Conservation (phyloP, 78 protist species). For the Dictyostelium discoideum region dicty_2.7 NC_007090.3:2032001-2032500, state of each 20-base stretch:
- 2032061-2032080: too few relatives aligned
- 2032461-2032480: background rate
- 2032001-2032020: slow-evolving; percentile 47
- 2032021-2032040: slow-evolving; percentile 39
- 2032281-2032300: background rate
- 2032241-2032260: background rate
- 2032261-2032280: background rate
- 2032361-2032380: slow-evolving; percentile 57
- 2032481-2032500: slow-evolving; percentile 10
- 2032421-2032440: too few relatives aligned
- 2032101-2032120: background rate
- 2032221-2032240: background rate
- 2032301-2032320: background rate
- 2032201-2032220: background rate
- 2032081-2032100: too few relatives aligned
- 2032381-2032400: background rate
- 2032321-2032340: background rate
- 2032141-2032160: background rate
- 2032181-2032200: background rate
- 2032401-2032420: too few relatives aligned
- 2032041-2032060: too few relatives aligned
- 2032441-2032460: background rate
- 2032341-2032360: slow-evolving; percentile 30
- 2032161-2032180: background rate
- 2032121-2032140: slow-evolving; percentile 5